Percentiles rank a stretch among this genome's conserved stretches.
These are phyloP conservation scores for Trichoderma lentiforme DNA, from an alignment of 2,329 filamentous ascomycete species.

Conservation along the genomic window DNA sequence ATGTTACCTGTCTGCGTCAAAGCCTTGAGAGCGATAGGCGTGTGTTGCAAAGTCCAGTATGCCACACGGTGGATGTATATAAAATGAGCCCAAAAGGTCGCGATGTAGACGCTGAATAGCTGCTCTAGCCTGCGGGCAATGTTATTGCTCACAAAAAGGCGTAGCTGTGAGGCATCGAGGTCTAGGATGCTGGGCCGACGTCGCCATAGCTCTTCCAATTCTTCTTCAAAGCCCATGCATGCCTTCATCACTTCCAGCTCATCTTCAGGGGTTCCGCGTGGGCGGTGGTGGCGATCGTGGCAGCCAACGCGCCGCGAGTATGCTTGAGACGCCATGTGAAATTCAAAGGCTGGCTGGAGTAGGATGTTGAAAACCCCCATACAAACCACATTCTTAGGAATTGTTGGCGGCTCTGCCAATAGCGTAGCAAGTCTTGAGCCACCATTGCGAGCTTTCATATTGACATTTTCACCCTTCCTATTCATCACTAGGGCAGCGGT, in stretches of 20 bases:
- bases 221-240: not conserved
- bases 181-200: not conserved
- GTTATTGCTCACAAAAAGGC: not conserved
- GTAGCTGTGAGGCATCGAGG: not conserved
- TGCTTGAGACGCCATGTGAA: conserved; percentile 4
- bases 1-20: not conserved
- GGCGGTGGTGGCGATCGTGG: conserved; percentile 1
- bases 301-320: not conserved
- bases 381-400: not conserved
- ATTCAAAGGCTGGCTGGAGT: not conserved
- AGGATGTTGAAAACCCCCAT: conserved; percentile 2
- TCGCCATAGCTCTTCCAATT: not conserved
- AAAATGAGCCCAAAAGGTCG: not conserved
- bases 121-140: not conserved
- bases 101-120: not conserved
- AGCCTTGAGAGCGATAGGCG: not conserved
- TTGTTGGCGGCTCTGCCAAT: not conserved
- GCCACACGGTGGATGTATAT: conserved; percentile 1
- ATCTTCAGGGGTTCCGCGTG: not conserved
- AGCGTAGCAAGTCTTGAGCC: not conserved
- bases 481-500: not conserved
- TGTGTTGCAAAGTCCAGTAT: not conserved
- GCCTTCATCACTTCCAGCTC: conserved; percentile 1
- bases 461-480: not conserved
- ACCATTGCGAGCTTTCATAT: not conserved